These are phyloP conservation scores for Skeletonema tropicum DNA, from an alignment of 108 stramenopile genomes.

Conservation along the genomic window DNA sequence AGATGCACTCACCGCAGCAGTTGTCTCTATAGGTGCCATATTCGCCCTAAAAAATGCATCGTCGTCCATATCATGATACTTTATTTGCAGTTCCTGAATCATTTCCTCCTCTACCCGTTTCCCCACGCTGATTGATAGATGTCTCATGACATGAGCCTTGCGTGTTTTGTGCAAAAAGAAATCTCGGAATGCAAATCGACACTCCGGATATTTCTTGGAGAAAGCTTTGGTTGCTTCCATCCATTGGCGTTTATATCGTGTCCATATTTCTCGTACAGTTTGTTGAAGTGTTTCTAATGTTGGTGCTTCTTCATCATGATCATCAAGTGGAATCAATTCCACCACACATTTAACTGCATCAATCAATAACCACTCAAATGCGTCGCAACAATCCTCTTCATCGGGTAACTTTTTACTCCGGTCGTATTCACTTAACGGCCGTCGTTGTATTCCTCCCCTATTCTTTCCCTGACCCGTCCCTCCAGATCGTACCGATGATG, in stretches of 20 bases:
- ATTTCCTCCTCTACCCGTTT: conserved; percentile 48
- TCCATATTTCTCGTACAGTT: conserved; percentile 57
- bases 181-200: conserved; percentile 78
- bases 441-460: conserved; percentile 2
- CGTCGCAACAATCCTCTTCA: conserved; percentile 59
- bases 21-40: not conserved
- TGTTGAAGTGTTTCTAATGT: conserved; percentile 7
- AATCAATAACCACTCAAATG: conserved; percentile 52
- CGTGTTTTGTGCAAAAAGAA: conserved; percentile 36
- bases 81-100: conserved; percentile 24
- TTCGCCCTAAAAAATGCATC: conserved; percentile 15
- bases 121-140: conserved; percentile 47
- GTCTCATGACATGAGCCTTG: conserved; percentile 25
- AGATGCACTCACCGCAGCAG: not conserved
- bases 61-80: conserved; percentile 25
- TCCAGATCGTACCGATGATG: not conserved
- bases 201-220: conserved; percentile 61
- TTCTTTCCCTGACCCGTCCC: not conserved
- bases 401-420: conserved; percentile 46
- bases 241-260: conserved; percentile 64
- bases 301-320: not conserved
- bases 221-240: conserved; percentile 56
- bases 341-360: conserved; percentile 46
- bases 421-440: conserved; percentile 56
- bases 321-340: conserved; percentile 26